Conservation (phyloP, 1,284 basidiomycete genomes). For the Ceratobasidium sp. region DNA sequence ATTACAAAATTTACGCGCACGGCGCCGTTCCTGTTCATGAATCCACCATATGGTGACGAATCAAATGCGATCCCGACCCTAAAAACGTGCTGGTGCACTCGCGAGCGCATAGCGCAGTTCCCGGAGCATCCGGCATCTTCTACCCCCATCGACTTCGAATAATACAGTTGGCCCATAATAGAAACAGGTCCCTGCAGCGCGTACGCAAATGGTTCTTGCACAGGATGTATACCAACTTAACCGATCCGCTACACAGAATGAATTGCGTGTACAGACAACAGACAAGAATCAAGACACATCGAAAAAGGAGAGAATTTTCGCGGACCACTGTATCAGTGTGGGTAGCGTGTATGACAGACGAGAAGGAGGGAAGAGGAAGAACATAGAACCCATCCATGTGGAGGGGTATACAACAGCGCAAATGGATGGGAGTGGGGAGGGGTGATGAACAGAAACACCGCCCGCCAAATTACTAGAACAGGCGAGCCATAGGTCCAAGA, state of each 20-base stretch:
- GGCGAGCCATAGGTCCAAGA: slow-evolving; percentile 29
- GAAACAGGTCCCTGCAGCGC: neutral
- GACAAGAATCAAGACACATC: slow-evolving; percentile 12
- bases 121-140: slow-evolving; percentile 17
- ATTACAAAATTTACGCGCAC: slow-evolving; percentile 9
- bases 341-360: slow-evolving; percentile 18
- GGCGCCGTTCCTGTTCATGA: neutral
- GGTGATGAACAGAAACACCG: slow-evolving; percentile 2
- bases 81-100: neutral
- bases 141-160: slow-evolving; percentile 25
- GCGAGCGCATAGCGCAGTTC: slow-evolving; percentile 11
- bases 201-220: neutral
- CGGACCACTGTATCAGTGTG: slow-evolving; percentile 15
- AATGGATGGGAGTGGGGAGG: neutral
- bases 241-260: slow-evolving; percentile 13
- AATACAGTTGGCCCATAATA: neutral
- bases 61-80: neutral
- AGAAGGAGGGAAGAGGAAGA: neutral
- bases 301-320: slow-evolving; percentile 17
- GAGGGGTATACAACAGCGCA: slow-evolving; percentile 25
- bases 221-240: neutral
- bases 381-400: slow-evolving; percentile 27
- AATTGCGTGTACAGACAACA: slow-evolving; percentile 26
- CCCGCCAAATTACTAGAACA: neutral
- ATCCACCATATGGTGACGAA: slow-evolving; percentile 8